Percentiles rank a stretch among this genome's conserved stretches.
These are phyloP conservation scores for Gossypium stocksii DNA, from an alignment of 345 rosid species.

Conservation along the genomic window DNA sequence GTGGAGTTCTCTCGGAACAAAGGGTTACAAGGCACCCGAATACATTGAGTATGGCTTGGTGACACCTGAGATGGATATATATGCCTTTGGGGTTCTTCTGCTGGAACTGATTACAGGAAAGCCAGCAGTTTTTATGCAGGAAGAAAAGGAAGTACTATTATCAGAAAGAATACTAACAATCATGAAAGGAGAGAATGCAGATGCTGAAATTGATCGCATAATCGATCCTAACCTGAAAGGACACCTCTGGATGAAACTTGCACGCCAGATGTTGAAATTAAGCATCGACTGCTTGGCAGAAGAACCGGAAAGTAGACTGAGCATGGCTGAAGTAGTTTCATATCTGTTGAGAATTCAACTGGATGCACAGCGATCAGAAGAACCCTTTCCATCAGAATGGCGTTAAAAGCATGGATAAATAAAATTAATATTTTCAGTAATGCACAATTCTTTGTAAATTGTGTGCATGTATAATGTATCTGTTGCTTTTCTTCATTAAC, in stretches of 20 bases:
- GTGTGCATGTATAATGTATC: background rate
- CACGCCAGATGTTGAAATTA: slow-evolving; percentile 22
- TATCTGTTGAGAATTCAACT: slow-evolving; percentile 30
- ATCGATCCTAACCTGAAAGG: slow-evolving; percentile 31
- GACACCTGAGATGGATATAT: slow-evolving; percentile 36
- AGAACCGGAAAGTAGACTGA: slow-evolving; percentile 33
- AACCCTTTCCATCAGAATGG: slow-evolving; percentile 11
- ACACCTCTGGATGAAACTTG: slow-evolving; percentile 18
- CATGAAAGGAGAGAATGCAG: slow-evolving; percentile 21
- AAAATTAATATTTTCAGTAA: background rate
- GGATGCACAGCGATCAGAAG: slow-evolving; percentile 22
- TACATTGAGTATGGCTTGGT: slow-evolving; percentile 34
- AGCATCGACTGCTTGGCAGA: slow-evolving; percentile 27
- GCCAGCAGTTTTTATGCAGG: slow-evolving; percentile 27
- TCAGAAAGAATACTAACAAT: slow-evolving; percentile 20
- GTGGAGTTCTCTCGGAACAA: slow-evolving; percentile 26
- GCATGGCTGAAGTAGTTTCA: slow-evolving; percentile 37
- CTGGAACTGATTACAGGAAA: slow-evolving; percentile 41
- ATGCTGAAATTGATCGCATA: slow-evolving; percentile 13
- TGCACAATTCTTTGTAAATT: background rate
- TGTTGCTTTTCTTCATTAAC: background rate
- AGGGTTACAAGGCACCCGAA: slow-evolving; percentile 46
- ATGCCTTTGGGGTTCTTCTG: slow-evolving; percentile 45
- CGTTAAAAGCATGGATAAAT: background rate
- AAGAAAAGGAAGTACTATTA: slow-evolving; percentile 22